phyloP scores from a whole-genome alignment of 2,329 filamentous ascomycete genomes.

The Endocalyx cinctus region DNA sequence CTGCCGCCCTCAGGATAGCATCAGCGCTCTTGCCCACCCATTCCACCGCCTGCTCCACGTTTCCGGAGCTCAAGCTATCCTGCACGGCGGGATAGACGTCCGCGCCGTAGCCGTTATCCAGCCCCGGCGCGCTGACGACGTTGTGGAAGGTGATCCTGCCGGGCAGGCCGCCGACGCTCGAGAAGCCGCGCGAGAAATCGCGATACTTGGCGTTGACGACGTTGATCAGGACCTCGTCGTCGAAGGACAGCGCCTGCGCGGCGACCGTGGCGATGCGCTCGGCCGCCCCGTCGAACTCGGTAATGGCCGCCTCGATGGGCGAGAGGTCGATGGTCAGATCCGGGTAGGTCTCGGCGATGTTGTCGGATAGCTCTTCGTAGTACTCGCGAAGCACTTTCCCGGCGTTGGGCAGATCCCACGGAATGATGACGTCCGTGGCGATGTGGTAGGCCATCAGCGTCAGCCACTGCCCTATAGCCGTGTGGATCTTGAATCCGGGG shows the following conservation, averaged over 20 bases:
- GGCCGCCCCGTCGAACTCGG: neutral
- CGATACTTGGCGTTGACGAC: slow-evolving; percentile 6
- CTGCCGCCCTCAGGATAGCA: slow-evolving; percentile 6
- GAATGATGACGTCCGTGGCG: slow-evolving; percentile 5
- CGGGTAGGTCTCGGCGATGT: neutral
- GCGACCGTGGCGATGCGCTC: slow-evolving; percentile 1
- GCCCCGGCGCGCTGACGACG: slow-evolving; percentile 5
- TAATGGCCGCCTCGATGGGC: slow-evolving; percentile 1
- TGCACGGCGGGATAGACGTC: slow-evolving; percentile 7
- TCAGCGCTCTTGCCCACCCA: slow-evolving; percentile 5
- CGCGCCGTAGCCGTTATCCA: slow-evolving; percentile 7
- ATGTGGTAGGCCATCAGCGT: slow-evolving; percentile 7
- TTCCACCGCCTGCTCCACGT: slow-evolving; percentile 1
- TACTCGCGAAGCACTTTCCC: slow-evolving; percentile 1
- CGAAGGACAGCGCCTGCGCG: neutral
- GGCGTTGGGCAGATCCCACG: slow-evolving; percentile 6
- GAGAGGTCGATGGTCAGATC: slow-evolving; percentile 1
- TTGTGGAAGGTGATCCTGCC: slow-evolving; percentile 6
- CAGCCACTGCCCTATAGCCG: slow-evolving; percentile 38
- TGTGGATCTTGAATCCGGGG: slow-evolving; percentile 43
- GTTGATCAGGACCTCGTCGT: slow-evolving; percentile 1
- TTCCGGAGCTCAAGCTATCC: slow-evolving; percentile 3
- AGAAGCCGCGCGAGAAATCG: slow-evolving; percentile 5
- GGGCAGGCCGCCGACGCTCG: slow-evolving; percentile 5
- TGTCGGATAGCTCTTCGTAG: slow-evolving; percentile 2